Base-by-base conservation (phyloP, 2,329 filamentous ascomycete species). In the Beauveria australis region DNA sequence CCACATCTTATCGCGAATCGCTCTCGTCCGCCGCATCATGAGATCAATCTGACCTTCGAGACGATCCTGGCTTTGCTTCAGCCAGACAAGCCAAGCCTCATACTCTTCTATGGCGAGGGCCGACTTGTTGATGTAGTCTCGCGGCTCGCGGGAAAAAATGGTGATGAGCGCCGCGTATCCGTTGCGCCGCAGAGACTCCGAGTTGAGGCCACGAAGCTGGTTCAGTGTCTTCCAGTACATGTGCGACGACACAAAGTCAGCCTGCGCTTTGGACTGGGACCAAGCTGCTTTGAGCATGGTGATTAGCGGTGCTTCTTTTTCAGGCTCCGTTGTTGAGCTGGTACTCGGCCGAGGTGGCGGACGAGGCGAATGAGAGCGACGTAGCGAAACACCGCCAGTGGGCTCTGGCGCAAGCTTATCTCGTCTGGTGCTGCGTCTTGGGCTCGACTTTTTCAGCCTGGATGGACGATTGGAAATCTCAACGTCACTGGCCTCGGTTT, bases 1-100 rank as follows among this genome's bases (percentile, higher is more conserved):
- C 94, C 94, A 99, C 90, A 97, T 96, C 79, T 97, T 97, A 72
- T 96, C 90, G 47, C 94, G 85, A 44, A 97, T 80, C 24, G 88
- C 86, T 61, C 87, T 84, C 43, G 94, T 80, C 5, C 85, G 84
- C 62, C 81, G 80, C 80, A 91, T 89, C 83, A 91, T 89, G 5
- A 84, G 80, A 46, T 91, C 88, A 41, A 92, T 87, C 14, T 85
- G 81, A 3, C 81, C 82, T 67, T 93, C 90, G 53, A 92, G 86
- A 3, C 89, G 84, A 67, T 91, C 89, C 67, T 93, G 87, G 26
- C 88, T 91, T 66, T 91, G 89, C 69, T 91, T 91, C 22, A 95
- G 80, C 84, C 89, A 92, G 14, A 92, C 85, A 37, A 93, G 83
- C 89, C 89, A 91, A 3, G 88, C 88, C 65, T 91, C 88, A 63